A percentile compares a stretch with the other conserved stretches of the same genome.
Conservation (phyloP, 768 basidiomycete genomes). For the Galerina sulciceps region DNA sequence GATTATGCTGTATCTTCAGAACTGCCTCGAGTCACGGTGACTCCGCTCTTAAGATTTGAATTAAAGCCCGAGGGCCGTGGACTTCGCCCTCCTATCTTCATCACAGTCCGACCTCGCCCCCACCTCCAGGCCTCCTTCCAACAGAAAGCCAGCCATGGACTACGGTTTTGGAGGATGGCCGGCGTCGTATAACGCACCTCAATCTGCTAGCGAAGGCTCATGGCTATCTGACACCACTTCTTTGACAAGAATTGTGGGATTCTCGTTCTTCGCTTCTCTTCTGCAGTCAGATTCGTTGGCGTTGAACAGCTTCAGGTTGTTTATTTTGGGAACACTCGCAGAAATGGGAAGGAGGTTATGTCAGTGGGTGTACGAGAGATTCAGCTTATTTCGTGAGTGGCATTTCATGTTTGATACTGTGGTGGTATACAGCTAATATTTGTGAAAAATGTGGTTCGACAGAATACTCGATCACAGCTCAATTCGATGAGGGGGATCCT, state of each 20-base stretch:
- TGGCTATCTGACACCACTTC: neutral
- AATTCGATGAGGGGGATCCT: slow-evolving; percentile 43
- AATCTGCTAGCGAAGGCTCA: neutral
- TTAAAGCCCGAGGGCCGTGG: too few relatives aligned
- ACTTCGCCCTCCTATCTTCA: too few relatives aligned
- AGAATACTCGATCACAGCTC: slow-evolving; percentile 44
- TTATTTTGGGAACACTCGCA: slow-evolving; percentile 39
- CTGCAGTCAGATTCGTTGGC: slow-evolving; percentile 18
- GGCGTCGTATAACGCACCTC: too few relatives aligned
- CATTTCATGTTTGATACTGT: too few relatives aligned
- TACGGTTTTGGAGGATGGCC: too few relatives aligned
- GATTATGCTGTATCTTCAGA: too few relatives aligned
- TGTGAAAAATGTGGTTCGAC: neutral
- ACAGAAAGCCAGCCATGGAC: too few relatives aligned
- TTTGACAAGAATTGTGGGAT: slow-evolving; percentile 32
- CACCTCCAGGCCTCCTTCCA: too few relatives aligned
- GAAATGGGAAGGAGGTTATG: slow-evolving; percentile 44
- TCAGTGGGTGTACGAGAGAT: slow-evolving; percentile 38
- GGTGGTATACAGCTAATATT: neutral
- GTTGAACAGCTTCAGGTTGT: slow-evolving; percentile 29
- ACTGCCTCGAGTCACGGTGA: too few relatives aligned
- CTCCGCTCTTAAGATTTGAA: too few relatives aligned
- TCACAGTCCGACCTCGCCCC: too few relatives aligned
- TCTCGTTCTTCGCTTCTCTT: slow-evolving; percentile 38
- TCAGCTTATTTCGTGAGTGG: slow-evolving; percentile 28